Evolutionary conservation across 108 stramenopile species (phyloP), one percentile per base, ranked within the genome.

Genomic region (Seminavis robusta): DNA sequence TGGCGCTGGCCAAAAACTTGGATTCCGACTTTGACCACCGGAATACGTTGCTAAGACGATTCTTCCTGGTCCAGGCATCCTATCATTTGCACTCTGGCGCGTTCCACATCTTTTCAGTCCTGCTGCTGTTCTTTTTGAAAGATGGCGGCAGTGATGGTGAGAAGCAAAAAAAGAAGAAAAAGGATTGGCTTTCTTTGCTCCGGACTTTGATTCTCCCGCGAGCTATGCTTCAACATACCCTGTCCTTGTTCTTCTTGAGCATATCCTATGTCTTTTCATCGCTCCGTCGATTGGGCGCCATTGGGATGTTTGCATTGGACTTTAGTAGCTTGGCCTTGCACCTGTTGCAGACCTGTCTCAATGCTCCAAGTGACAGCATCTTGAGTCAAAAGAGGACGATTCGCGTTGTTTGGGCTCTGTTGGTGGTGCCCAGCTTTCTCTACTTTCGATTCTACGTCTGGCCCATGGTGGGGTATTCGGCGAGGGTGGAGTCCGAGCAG

Each of bases 51-150:
- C 54, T 92, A 34, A 70, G 71, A 43, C 77, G 74, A 13, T 92
- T 76, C 51, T 92, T 81, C 62, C 58, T 92, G 37, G 53, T 71
- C 10, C 90, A 92, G 53, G 82, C 77, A 7, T 80, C 84, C 13
- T 92, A 88, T 48, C 90, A 92, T 47, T 51, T 87, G 25, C 90
- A 92, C 41, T 80, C 81, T 31, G 65, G 79, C 20, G 79, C 73
- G 21, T 88, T 88, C 67, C 84, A 88, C 47, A 29, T 81, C 1
- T 55, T 88, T 0, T 75, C 79, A 13, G 69, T 83, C 52, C 24
- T 72, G 3, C 48, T 85, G 27, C 51, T 92, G 16, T 69, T 80
- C 46, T 39, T 71, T 3, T 7, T 28, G 4, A 33, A 39, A n/a
- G 49, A 53, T 28, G 10, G n/a, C 26, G 42, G 10, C 42, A 10